These are phyloP conservation scores for Didymella pinodella DNA, from an alignment of 2,329 filamentous ascomycete species.

Conservation along the genomic window DNA sequence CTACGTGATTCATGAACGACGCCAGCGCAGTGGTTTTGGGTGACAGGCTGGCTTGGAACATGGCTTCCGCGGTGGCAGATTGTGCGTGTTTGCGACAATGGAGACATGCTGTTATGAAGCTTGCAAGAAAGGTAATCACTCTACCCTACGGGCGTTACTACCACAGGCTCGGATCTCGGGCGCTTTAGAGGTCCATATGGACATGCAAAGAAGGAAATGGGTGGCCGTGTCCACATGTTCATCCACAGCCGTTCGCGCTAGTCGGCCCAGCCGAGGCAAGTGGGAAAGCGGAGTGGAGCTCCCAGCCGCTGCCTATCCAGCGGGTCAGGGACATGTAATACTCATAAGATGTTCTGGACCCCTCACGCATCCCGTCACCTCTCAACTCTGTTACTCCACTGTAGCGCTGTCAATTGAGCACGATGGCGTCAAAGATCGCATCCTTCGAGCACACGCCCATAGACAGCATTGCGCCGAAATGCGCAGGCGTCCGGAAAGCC, in stretches of 20 bases:
- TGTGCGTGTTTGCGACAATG: not conserved
- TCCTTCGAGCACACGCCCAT: conserved; percentile 49
- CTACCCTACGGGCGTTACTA: not conserved
- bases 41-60: conserved; percentile 7
- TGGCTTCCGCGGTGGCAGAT: not conserved
- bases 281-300: conserved; percentile 9
- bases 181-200: not conserved
- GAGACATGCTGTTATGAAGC: too few relatives aligned
- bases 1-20: conserved; percentile 10
- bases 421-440: conserved; percentile 34
- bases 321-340: conserved; percentile 5
- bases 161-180: conserved; percentile 3
- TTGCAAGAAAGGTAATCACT: not conserved
- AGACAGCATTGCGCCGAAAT: conserved; percentile 44
- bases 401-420: not conserved
- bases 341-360: conserved; percentile 17
- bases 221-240: conserved; percentile 10
- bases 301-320: conserved; percentile 7
- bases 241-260: conserved; percentile 4
- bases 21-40: not conserved
- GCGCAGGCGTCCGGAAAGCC: conserved; percentile 67
- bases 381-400: not conserved
- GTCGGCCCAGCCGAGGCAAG: conserved; percentile 15
- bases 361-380: conserved; percentile 1
- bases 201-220: not conserved